These are phyloP conservation scores for Solanum neorickii DNA, from an alignment of 257 asterid genomes.

Conservation along the genomic window DNA sequence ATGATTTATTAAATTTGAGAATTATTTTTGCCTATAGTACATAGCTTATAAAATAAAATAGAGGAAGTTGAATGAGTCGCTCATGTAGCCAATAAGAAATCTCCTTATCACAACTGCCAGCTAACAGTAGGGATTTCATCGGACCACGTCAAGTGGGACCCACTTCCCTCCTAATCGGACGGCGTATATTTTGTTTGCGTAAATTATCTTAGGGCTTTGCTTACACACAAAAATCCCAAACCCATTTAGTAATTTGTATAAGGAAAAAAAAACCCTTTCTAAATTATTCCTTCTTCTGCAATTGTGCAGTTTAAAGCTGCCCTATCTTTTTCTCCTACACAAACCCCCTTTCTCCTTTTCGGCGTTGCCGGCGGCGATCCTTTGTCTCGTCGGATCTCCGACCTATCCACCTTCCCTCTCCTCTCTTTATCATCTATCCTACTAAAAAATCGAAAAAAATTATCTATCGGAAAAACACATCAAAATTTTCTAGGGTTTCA, in stretches of 20 bases:
- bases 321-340: neutral
- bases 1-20: neutral
- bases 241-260: neutral
- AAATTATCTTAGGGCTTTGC: constrained; percentile 22
- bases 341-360: neutral
- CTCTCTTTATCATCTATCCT: constrained; percentile 16
- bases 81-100: neutral
- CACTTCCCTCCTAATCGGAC: constrained; percentile 15
- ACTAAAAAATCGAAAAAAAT: constrained; percentile 1
- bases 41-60: neutral
- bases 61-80: neutral
- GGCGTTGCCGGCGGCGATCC: constrained; percentile 34
- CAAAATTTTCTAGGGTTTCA: constrained; percentile 8
- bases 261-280: neutral
- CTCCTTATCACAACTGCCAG: neutral
- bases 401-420: constrained; percentile 40
- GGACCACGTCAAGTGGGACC: constrained; percentile 16
- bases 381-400: constrained; percentile 31
- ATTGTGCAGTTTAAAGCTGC: constrained; percentile 3
- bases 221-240: constrained; percentile 10
- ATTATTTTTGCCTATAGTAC: neutral
- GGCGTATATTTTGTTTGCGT: constrained; percentile 7
- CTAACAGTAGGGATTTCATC: neutral
- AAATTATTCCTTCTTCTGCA: neutral
- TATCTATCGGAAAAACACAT: constrained; percentile 15